A percentile compares a stretch with the other conserved stretches of the same genome.
These are phyloP conservation scores for Tuber umbilicatum DNA, from an alignment of 495 filamentous ascomycete genomes.

Conservation along the genomic window DNA sequence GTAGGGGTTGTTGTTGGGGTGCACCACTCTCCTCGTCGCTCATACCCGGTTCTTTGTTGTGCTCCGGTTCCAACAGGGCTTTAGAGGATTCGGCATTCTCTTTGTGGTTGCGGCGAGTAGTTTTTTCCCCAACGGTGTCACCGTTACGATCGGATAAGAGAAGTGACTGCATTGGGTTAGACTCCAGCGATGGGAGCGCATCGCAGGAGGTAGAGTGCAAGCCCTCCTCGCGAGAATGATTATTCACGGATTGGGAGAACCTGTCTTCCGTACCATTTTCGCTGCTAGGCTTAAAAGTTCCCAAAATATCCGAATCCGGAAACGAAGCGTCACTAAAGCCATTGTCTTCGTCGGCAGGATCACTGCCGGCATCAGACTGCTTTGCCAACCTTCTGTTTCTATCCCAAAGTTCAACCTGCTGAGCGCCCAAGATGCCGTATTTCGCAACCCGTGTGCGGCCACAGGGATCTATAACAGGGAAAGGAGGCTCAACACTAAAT, in stretches of 20 bases:
- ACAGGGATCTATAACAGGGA: slow-evolving; percentile 24
- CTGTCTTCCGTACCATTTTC: background rate
- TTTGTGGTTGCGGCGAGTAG: background rate
- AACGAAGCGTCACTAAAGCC: background rate
- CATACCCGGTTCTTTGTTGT: background rate
- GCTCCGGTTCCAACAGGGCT: background rate
- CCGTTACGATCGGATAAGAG: background rate
- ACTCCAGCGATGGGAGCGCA: background rate
- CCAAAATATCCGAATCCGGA: background rate
- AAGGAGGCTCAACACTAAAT: slow-evolving; percentile 24
- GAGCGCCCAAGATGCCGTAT: slow-evolving; percentile 36
- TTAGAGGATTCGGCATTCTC: background rate
- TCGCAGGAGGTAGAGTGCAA: background rate
- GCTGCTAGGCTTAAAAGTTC: background rate
- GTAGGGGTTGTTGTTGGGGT: background rate
- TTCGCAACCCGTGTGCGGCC: slow-evolving; percentile 31
- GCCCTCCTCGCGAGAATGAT: background rate
- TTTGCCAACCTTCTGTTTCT: slow-evolving; percentile 12
- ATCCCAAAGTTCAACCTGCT: slow-evolving; percentile 29
- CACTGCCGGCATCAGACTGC: slow-evolving; percentile 1
- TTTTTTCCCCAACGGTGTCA: background rate
- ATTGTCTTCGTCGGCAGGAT: background rate
- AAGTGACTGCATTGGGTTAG: background rate
- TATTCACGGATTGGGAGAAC: background rate
- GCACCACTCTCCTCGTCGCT: background rate